Base-by-base conservation (phyloP, 192 early-diverging fungal species). In the Rhizoclosmatium globosum region DNA sequence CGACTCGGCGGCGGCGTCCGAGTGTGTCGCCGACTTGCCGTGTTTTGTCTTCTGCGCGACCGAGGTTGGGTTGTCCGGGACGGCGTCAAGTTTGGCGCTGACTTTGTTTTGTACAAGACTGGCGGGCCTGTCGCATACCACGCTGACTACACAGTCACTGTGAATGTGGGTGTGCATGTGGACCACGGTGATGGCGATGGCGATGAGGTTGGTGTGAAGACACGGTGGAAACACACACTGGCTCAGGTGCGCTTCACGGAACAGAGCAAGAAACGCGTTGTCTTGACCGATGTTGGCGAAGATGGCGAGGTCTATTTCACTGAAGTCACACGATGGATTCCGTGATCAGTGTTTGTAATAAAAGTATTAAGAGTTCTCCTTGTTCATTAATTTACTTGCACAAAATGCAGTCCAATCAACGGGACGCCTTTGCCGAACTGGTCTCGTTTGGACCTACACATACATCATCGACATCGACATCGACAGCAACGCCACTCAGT, bases 41-140 rank as follows among this genome's bases (percentile, higher is more conserved):
- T 39, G 7, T 62, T 19, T 39, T 39, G 15, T 7, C 7, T 62
- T 7, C 9, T 62, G 38, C 9, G 60, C 15, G 21, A 19, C 15
- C 60, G 19, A 7, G 69, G 69, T 23, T 71, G 69, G 69, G 69
- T 71, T 39, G 69, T 71, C 4, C 46, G 69, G 1, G 69, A 71
- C 39, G 69, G 69, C 7, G 38, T 71, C 31, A 23, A 44, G 23
- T 71, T 71, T 38, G 69, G 21, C 47, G n/a, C n/a, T 48, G 69
- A 71, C 23, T 71, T 23, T 23, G 69, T 71, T 4, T 21, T 71
- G 17, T 71, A 71, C 69, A 71, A 71, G 50, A 45, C 46, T 2
- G 69, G 69, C 38, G 69, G 69, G 50, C 69, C 69, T 23, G 21
- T 31, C 17, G 7, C 7, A n/a, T 71, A 71, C 41, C 69, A 71